Base-by-base conservation (phyloP, 805 yeast species). In the Metschnikowia arizonensis region DNA sequence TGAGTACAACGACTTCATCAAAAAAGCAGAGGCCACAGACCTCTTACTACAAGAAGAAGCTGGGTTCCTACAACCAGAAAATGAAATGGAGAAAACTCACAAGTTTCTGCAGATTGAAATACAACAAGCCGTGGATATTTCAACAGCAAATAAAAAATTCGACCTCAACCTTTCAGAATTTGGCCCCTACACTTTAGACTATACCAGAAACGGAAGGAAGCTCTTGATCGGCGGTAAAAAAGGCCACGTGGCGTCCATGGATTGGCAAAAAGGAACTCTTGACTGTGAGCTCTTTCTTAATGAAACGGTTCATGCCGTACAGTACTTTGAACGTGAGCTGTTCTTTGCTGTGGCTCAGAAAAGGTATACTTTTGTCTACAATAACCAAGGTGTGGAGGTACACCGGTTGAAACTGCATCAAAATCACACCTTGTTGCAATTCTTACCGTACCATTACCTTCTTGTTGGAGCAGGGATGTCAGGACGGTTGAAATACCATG, bases 281-380 rank as follows among this genome's bases (percentile, higher is more conserved):
- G 83, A 81, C 50, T 82, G 95, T 35, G 99, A 93, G 63, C 64
- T 93, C 44, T 80, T 87, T 59, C 69, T 93, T 18, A 83, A 85
- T 58, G 99, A 93, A 66, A 88, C 97, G 0, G 88, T 90, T 9
- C 79, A 87, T 58, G 93, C 90, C 2, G 97, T 90, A 21, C 86
- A 89, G 59, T 89, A 85, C 66, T 72, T 93, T 50, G 97, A 91
- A 59, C 89, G 85, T 60, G 95, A 90, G 60, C 97, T 89, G 65
- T 89, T 73, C 65, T 89, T 88, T 69, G 99, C 99, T 0, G 96
- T 83, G 14, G 98, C 99, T 1, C 99, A 93, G 68, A 90, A 89
- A 67, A 90, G 88, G 63, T 88, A 91, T 65, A 86, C 93, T 0
- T 93, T 84, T 62, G 86, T 93, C 30, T 93, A 93, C 64, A 97